A percentile compares a stretch with the other conserved stretches of the same genome.
phyloP scores from a whole-genome alignment of 73 alveolate genomes.

The Stentor roeselii region DNA sequence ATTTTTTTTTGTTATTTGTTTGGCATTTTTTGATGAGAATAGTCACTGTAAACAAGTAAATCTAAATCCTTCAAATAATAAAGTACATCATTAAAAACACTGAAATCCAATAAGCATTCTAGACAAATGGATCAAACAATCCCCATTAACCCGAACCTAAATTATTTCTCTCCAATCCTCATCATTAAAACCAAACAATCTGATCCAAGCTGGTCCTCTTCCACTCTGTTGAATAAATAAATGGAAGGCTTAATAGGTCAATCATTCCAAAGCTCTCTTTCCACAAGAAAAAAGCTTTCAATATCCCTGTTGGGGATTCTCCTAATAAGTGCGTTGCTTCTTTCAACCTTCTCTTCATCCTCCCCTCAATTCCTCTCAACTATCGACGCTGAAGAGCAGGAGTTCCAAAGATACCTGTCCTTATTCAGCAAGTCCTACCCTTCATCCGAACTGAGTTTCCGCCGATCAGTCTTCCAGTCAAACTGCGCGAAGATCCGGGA shows the following conservation, averaged over 20 bases:
- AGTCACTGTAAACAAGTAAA: no score
- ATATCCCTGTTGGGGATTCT: background rate
- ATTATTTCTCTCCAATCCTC: no score
- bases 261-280: background rate
- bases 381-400: slow-evolving; percentile 22
- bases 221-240: background rate
- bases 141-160: no score
- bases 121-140: no score
- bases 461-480: background rate
- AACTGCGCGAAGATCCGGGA: slow-evolving; percentile 1
- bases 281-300: background rate
- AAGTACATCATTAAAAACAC: no score
- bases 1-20: no score
- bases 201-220: background rate
- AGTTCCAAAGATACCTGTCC: slow-evolving; percentile 49
- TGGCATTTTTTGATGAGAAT: no score
- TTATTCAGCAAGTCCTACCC: slow-evolving; percentile 45
- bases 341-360: background rate
- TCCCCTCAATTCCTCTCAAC: background rate
- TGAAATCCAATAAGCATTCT: no score
- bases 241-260: background rate
- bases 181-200: background rate
- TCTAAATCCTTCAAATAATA: no score
- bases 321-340: background rate
- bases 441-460: slow-evolving; percentile 39